Evolutionary conservation across 2,329 filamentous ascomycete genomes (phyloP).

Genomic region (Coleophoma crateriformis): DNA sequence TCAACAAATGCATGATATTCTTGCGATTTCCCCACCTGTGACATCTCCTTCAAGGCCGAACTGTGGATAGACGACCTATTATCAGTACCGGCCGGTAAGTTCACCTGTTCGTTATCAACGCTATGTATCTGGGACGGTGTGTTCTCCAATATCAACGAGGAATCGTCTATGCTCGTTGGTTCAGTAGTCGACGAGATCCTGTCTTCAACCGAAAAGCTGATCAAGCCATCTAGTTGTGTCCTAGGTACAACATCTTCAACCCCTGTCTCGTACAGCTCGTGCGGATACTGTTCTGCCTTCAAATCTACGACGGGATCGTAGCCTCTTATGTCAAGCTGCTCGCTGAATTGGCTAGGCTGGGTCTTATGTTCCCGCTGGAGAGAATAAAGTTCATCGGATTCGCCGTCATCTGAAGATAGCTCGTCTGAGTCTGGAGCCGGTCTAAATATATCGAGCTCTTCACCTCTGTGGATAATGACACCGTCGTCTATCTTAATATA

Average conservation of each 20-base stretch:
- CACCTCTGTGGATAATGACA: slow-evolving; percentile 23
- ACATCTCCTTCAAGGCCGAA: neutral
- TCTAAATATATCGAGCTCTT: slow-evolving; percentile 25
- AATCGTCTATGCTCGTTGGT: too few species aligned
- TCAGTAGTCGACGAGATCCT: neutral
- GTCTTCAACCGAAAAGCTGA: slow-evolving; percentile 1
- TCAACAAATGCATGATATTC: neutral
- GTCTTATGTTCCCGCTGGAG: slow-evolving; percentile 1
- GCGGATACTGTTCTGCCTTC: neutral
- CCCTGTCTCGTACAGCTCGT: slow-evolving; percentile 11
- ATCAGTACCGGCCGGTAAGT: too few species aligned
- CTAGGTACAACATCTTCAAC: slow-evolving; percentile 20
- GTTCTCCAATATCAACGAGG: too few species aligned
- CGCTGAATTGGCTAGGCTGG: slow-evolving; percentile 6
- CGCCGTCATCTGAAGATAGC: slow-evolving; percentile 7
- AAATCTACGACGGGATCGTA: neutral
- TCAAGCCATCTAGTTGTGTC: slow-evolving; percentile 15
- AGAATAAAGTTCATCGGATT: slow-evolving; percentile 5
- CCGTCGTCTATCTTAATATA: slow-evolving; percentile 23
- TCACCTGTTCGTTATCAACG: too few species aligned
- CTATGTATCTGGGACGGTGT: too few species aligned
- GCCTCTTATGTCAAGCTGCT: slow-evolving; percentile 10
- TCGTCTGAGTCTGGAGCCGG: slow-evolving; percentile 15
- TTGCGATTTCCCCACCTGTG: neutral
- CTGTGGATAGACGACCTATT: too few species aligned